Evolutionary conservation across 176 grass and related monocot species (phyloP), one percentile per base, ranked within the genome.

Genomic region (Cenchrus purpureus): DNA sequence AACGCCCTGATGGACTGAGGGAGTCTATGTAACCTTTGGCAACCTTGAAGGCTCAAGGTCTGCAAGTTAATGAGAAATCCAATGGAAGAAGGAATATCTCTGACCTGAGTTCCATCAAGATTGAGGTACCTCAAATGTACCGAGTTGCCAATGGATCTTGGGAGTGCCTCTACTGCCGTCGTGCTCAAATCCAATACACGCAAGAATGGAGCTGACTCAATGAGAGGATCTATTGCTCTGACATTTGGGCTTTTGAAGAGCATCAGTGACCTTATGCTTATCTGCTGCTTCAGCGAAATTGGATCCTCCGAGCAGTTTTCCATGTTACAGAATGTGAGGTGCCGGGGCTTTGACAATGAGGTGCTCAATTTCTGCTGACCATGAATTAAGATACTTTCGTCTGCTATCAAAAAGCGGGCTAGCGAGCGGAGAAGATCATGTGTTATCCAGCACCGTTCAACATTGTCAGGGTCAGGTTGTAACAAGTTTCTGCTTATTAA

Each of bases 111-210:
- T 78, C 74, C 73, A 44, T 95, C 91, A 87, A 98, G 89, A 88
- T 86, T 86, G 45, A 98, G 85, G 83, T 92, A 92, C 60, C 96
- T 98, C 80, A 98, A 60, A 82, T 94, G 93, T 17, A 91, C 79
- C 82, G 95, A 81, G 56, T 85, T 85, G 1, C 87, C 86, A 61
- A 95, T 85, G 22, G 89, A 95, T 73, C 85, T 88, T 6, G 93
- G 91, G 63, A 98, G 85, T n/a, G 80, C 34, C 42, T 85, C 80
- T 46, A 98, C 78, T 56, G 71, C 60, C 28, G 85, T 95, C 14
- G 87, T 89, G 56, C 81, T 92, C 65, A 95, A 54, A 87, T 92
- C 80, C 76, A 98, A 34, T 6, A 92, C 79, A 87, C 92, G 85
- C 49, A 97, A 48, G 87, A 55, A 87, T 3, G 59, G 29, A 32